Conservation (phyloP, 768 basidiomycete species). For the Agrocybe praecox region DNA sequence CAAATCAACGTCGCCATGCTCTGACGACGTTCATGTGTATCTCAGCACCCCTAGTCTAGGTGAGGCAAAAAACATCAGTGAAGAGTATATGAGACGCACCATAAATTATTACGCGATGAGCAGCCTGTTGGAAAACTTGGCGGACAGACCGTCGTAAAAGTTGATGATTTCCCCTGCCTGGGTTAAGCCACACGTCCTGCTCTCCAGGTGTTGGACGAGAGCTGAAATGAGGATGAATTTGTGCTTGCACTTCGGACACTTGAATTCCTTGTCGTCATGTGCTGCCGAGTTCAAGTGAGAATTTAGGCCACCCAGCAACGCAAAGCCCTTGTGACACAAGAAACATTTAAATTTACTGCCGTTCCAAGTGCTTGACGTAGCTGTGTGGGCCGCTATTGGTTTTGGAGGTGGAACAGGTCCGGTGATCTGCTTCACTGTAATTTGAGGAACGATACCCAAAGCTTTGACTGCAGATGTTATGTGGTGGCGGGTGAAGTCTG, state of each 20-base stretch:
- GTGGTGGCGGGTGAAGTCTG: slow-evolving; percentile 31
- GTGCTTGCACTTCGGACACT: slow-evolving; percentile 41
- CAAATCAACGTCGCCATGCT: slow-evolving; percentile 5
- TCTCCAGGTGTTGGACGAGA: slow-evolving; percentile 46
- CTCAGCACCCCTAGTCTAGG: slow-evolving; percentile 1
- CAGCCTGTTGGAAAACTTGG: not conserved
- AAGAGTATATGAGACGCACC: not conserved
- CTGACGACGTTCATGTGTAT: slow-evolving; percentile 6
- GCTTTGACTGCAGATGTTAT: slow-evolving; percentile 35
- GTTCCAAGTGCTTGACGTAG: slow-evolving; percentile 37
- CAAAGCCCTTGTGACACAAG: slow-evolving; percentile 36
- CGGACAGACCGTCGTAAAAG: slow-evolving; percentile 24
- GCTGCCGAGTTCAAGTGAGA: slow-evolving; percentile 35
- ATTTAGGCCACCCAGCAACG: slow-evolving; percentile 29
- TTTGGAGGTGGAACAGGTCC: slow-evolving; percentile 8
- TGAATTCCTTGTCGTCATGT: slow-evolving; percentile 41
- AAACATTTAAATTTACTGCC: slow-evolving; percentile 40
- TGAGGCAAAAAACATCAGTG: not conserved
- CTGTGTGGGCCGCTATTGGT: slow-evolving; percentile 21
- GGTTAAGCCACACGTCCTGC: slow-evolving; percentile 34
- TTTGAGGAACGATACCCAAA: slow-evolving; percentile 31
- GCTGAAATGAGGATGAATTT: slow-evolving; percentile 37
- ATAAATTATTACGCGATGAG: not conserved
- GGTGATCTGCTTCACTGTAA: slow-evolving; percentile 32
- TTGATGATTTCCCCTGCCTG: slow-evolving; percentile 29